Base-by-base conservation (phyloP, 306 rosid species). In the Gillenia trifoliata region DNA sequence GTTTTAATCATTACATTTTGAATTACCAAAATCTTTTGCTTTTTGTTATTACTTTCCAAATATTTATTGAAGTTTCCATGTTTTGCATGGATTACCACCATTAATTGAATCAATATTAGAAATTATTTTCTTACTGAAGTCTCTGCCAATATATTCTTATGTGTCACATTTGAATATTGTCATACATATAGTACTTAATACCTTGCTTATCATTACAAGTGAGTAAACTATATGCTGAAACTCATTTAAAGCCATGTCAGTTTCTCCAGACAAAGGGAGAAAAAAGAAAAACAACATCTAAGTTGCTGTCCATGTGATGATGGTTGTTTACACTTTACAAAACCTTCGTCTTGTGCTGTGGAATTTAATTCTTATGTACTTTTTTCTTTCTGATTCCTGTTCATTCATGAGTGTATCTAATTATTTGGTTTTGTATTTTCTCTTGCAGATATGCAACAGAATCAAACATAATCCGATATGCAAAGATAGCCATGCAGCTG, bases 401-500 rank as follows among this genome's bases (percentile, higher is more conserved):
- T 49, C 26, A 16, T 68, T 25, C n/a, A 31, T 5, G 45, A 9
- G 22, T 75, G 45, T 25, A 25, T 64, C 29, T 29, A 50, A 54
- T 75, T 29, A 68, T 68, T 17, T 26, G 16, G 29, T 47, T n/a
- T 79, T 50, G 56, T 65, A 77, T 64, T 54, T 75, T 23, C 23
- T 45, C 64, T 66, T 63, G 64, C 84, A 92, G 98, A 70, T 79
- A 30, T 83, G 62, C 85, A 30, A 68, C 96, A 30, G 90, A 87
- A 72, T 78, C 95, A 25, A 88, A 73, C 85, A 77, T 90, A 64
- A 81, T 83, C 40, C 91, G 96, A 66, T 92, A 92, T 69, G 97
- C 97, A 1, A 90, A 90, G 91, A 90, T 92, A 76, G 99, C 97
- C 47, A 83, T 82, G 87, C 86, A 49, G 82, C 89, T 94, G 75